phyloP scores from a whole-genome alignment of 495 filamentous ascomycete genomes.

The Trichoderma asperelloides region DNA sequence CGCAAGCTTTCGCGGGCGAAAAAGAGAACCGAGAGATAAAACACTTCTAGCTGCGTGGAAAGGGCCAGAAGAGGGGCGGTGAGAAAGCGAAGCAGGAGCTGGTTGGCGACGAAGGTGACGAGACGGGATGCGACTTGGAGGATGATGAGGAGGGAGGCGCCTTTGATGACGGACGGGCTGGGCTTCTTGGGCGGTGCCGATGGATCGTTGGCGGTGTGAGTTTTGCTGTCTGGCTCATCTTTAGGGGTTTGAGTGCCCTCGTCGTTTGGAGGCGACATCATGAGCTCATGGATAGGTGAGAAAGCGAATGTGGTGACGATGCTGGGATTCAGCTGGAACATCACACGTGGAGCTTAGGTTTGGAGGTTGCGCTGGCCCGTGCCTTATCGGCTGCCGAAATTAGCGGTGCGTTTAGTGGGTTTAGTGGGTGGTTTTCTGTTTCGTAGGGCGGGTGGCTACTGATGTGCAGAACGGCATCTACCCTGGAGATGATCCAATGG shows the following conservation, averaged over 20 bases:
- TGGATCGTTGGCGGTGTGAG: neutral
- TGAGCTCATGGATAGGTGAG: neutral
- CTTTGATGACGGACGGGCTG: conserved; percentile 32
- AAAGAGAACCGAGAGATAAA: conserved; percentile 77
- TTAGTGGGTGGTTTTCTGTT: too few relatives aligned
- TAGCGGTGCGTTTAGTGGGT: too few relatives aligned
- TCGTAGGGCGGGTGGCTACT: too few relatives aligned
- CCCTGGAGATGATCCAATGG: too few relatives aligned
- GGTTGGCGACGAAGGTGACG: conserved; percentile 85
- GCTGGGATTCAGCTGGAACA: neutral
- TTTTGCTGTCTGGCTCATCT: neutral
- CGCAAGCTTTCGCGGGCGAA: conserved; percentile 86
- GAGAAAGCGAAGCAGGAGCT: conserved; percentile 75
- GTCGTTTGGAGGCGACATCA: neutral
- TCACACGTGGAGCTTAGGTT: neutral
- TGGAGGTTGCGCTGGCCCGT: neutral
- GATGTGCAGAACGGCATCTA: too few relatives aligned
- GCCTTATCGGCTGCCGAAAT: too few relatives aligned
- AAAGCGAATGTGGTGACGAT: neutral
- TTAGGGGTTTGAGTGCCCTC: neutral
- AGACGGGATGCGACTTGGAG: conserved; percentile 76
- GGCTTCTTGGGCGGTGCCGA: neutral
- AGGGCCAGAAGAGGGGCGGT: conserved; percentile 76
- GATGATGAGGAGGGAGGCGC: conserved; percentile 76
- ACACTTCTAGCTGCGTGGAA: conserved; percentile 83